These are phyloP conservation scores for Pistacia atlantica DNA, from an alignment of 345 rosid genomes.

Conservation along the genomic window DNA sequence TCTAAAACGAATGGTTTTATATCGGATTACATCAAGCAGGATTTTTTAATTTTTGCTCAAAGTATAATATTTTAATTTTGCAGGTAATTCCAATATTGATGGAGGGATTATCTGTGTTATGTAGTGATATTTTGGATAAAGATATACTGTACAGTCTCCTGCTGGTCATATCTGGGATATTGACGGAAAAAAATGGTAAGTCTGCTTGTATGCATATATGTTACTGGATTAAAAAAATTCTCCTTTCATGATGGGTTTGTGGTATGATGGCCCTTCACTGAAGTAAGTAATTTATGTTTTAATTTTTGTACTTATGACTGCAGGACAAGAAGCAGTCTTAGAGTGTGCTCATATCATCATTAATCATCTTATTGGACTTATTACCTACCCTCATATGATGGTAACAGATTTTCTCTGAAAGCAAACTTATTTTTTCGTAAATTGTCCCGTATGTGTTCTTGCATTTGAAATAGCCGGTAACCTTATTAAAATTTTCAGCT, in stretches of 20 bases:
- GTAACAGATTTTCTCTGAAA: constrained; percentile 31
- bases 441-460: background rate
- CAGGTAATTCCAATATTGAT: constrained; percentile 71
- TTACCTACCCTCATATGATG: constrained; percentile 67
- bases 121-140: constrained; percentile 50
- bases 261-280: background rate
- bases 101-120: constrained; percentile 62
- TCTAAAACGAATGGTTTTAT: background rate
- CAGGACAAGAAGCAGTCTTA: constrained; percentile 64
- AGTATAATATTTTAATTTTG: constrained; percentile 9
- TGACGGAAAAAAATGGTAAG: constrained; percentile 71
- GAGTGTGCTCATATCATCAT: constrained; percentile 66
- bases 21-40: constrained; percentile 13
- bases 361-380: constrained; percentile 54
- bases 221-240: background rate
- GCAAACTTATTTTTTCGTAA: background rate
- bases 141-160: constrained; percentile 66
- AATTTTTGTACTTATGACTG: constrained; percentile 19
- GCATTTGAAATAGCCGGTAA: background rate
- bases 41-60: constrained; percentile 16
- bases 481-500: constrained; percentile 41
- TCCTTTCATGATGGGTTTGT: constrained; percentile 5
- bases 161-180: constrained; percentile 75
- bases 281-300: constrained; percentile 11
- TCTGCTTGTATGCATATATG: background rate